These are phyloP conservation scores for Drosera capensis DNA, from an alignment of 148 eudicot species.

Conservation along the genomic window DNA sequence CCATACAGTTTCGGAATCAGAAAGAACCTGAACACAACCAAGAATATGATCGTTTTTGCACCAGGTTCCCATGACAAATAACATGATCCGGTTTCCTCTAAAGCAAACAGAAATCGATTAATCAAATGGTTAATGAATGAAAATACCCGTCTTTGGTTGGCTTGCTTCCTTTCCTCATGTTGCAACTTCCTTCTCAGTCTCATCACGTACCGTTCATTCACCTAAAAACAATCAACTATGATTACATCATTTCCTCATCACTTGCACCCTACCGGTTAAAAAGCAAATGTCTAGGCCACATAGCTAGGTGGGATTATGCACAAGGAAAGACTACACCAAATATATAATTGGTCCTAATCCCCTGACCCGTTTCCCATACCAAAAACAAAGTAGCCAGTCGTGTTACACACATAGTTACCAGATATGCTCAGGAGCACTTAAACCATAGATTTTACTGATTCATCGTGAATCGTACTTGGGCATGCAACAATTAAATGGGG, in stretches of 20 bases:
- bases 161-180: constrained; percentile 55
- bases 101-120: neutral
- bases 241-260: neutral
- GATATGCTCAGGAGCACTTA: neutral
- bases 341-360: no score
- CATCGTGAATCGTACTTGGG: no score
- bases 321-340: no score
- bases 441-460: no score
- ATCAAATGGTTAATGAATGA: neutral
- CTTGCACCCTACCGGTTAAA: neutral
- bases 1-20: constrained; percentile 77
- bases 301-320: no score
- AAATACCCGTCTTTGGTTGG: constrained; percentile 63
- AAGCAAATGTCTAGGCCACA: no score
- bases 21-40: constrained; percentile 30
- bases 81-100: neutral
- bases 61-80: neutral
- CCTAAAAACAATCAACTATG: constrained; percentile 15
- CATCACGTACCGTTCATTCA: constrained; percentile 48
- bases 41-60: neutral
- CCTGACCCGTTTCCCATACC: no score
- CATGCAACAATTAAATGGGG: no score
- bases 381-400: no score
- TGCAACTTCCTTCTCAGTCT: constrained; percentile 53
- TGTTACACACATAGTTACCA: neutral